Percentiles rank a stretch among this genome's conserved stretches.
Conservation (phyloP, 2,329 filamentous ascomycete species). For the Ascochyta rabiei region DNA sequence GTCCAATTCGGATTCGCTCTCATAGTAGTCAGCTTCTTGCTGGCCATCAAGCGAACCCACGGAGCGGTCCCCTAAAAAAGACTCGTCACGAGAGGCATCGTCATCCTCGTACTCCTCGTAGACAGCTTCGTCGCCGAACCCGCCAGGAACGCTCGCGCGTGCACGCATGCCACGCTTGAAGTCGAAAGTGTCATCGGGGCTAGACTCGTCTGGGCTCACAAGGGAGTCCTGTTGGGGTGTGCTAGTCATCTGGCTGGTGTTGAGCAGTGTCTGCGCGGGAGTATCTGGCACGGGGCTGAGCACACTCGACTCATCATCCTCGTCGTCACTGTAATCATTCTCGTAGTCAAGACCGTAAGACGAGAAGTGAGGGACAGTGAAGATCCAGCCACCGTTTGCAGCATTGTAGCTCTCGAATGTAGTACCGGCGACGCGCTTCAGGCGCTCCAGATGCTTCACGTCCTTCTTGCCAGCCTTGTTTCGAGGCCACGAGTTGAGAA, state of each 20-base stretch:
- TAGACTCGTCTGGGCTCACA: conserved; percentile 49
- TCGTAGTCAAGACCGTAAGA: conserved; percentile 86
- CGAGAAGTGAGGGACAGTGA: conserved; percentile 94
- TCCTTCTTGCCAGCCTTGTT: conserved; percentile 70
- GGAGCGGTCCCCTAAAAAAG: conserved; percentile 95
- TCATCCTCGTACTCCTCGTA: conserved; percentile 61
- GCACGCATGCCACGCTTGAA: conserved; percentile 60
- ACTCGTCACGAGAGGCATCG: conserved; percentile 59
- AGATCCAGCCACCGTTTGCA: conserved; percentile 85
- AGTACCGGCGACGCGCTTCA: conserved; percentile 80
- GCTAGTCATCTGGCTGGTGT: conserved; percentile 41
- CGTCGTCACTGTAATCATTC: conserved; percentile 66
- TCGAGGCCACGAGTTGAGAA: conserved; percentile 93
- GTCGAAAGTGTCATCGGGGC: conserved; percentile 61
- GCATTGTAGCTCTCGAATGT: conserved; percentile 81
- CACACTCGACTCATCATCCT: conserved; percentile 53
- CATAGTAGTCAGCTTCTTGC: conserved; percentile 67
- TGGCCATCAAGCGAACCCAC: conserved; percentile 72
- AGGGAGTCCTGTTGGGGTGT: conserved; percentile 46
- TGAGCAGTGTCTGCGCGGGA: conserved; percentile 43
- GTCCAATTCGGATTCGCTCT: conserved; percentile 74
- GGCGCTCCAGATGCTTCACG: conserved; percentile 80
- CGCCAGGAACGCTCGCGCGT: conserved; percentile 70
- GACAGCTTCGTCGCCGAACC: conserved; percentile 71
- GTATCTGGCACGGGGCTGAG: conserved; percentile 54